These are phyloP conservation scores for Prunus dulcis DNA, from an alignment of 306 rosid species.

Conservation along the genomic window DNA sequence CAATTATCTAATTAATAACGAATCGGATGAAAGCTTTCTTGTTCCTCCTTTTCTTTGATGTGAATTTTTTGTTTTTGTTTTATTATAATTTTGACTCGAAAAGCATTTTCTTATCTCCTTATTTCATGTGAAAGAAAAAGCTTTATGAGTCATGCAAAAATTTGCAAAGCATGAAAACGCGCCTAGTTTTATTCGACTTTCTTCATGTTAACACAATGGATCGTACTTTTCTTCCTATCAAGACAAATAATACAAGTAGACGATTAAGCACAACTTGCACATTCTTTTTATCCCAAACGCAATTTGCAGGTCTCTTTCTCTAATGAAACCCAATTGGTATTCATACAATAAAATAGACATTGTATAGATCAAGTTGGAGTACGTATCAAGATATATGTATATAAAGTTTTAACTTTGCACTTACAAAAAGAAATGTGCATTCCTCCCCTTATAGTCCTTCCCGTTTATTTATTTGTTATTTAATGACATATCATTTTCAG, in stretches of 20 bases:
- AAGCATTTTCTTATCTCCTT: background rate
- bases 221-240: conserved; percentile 16
- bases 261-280: conserved; percentile 13
- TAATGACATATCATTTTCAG: too few species aligned
- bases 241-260: conserved; percentile 22
- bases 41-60: too few species aligned
- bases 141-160: conserved; percentile 8
- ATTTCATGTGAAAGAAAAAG: background rate
- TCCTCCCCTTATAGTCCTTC: too few species aligned
- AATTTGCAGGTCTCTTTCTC: background rate
- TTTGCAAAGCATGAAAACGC: background rate
- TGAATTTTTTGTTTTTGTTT: too few species aligned
- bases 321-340: background rate
- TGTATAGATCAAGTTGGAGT: background rate
- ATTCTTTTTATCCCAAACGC: conserved; percentile 4
- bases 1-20: background rate
- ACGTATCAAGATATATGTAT: background rate
- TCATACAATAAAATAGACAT: background rate
- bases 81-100: background rate
- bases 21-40: too few species aligned
- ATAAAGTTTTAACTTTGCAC: too few species aligned
- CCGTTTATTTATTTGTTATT: too few species aligned
- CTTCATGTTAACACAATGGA: conserved; percentile 7
- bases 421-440: too few species aligned
- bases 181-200: background rate